phyloP scores from a whole-genome alignment of 257 asterid species.

The Nicotiana benthamiana region DNA sequence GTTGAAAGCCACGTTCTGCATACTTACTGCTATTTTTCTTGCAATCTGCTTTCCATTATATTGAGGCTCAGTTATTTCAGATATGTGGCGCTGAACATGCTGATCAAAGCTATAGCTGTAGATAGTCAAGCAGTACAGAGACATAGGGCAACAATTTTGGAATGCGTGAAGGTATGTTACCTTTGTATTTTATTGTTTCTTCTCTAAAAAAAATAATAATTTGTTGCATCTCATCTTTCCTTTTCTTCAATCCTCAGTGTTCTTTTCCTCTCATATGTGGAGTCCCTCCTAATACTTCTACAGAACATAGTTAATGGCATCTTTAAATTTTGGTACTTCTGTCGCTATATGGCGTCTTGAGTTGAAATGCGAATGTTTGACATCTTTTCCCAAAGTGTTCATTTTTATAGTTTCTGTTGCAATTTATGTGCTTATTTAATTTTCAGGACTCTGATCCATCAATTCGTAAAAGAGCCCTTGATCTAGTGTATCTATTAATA shows the following conservation, averaged over 20 bases:
- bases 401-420: not conserved
- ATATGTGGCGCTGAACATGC: slow-evolving; percentile 96
- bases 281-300: not conserved
- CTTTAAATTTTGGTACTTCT: not conserved
- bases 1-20: not conserved
- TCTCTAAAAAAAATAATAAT: not conserved
- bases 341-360: not conserved
- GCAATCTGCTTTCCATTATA: slow-evolving; percentile 16
- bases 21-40: not conserved
- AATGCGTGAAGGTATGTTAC: slow-evolving; percentile 80
- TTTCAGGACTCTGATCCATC: slow-evolving; percentile 98
- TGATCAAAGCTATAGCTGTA: slow-evolving; percentile 86
- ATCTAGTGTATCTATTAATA: slow-evolving; percentile 78
- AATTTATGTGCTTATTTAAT: slow-evolving; percentile 1
- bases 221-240: not conserved
- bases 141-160: slow-evolving; percentile 93
- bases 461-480: slow-evolving; percentile 93
- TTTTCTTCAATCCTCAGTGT: not conserved
- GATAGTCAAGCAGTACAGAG: slow-evolving; percentile 99
- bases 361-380: not conserved
- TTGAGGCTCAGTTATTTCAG: slow-evolving; percentile 41
- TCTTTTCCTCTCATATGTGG: not conserved
- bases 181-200: not conserved
- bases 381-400: not conserved
- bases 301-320: not conserved